Percentiles rank a stretch among this genome's conserved stretches.
These are phyloP conservation scores for Emericellopsis atlantica DNA, from an alignment of 2,329 filamentous ascomycete species.

Conservation along the genomic window DNA sequence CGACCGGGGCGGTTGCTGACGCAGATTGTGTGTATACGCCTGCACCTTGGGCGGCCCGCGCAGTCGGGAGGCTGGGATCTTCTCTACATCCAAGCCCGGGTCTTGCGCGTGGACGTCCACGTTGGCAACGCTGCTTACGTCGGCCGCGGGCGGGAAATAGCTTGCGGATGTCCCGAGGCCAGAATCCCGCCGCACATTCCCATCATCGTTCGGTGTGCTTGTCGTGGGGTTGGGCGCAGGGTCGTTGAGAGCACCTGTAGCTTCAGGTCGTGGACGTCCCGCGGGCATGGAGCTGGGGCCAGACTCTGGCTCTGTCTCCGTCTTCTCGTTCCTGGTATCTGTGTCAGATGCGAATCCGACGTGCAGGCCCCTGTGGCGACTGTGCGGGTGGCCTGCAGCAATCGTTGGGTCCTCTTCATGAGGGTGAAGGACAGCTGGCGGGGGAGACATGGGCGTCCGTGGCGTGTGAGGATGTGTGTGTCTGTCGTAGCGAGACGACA, in stretches of 20 bases:
- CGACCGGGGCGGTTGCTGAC: constrained; percentile 52
- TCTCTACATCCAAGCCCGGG: constrained; percentile 27
- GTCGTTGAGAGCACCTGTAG: too few species aligned
- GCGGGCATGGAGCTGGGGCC: too few species aligned
- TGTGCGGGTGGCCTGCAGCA: not conserved
- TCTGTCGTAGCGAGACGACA: constrained; percentile 27
- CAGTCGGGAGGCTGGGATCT: constrained; percentile 22
- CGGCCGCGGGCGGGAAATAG: not conserved
- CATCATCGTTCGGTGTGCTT: not conserved
- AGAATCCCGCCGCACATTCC: too few species aligned
- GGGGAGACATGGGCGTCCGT: constrained; percentile 3
- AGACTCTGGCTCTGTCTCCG: too few species aligned
- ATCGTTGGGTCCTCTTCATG: too few species aligned
- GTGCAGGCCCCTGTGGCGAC: constrained; percentile 13
- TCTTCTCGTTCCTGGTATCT: constrained; percentile 4
- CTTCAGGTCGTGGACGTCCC: too few species aligned
- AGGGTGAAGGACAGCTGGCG: constrained; percentile 1
- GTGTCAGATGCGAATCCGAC: constrained; percentile 16
- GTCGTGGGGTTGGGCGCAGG: too few species aligned
- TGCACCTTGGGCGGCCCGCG: constrained; percentile 19
- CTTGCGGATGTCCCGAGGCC: not conserved
- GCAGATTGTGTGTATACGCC: constrained; percentile 59
- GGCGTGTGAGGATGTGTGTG: constrained; percentile 2
- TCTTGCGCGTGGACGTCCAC: constrained; percentile 12
- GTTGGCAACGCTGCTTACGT: constrained; percentile 8